Evolutionary conservation across 2,329 filamentous ascomycete genomes (phyloP).

Genomic region (Colletotrichum euphorbiae): DNA sequence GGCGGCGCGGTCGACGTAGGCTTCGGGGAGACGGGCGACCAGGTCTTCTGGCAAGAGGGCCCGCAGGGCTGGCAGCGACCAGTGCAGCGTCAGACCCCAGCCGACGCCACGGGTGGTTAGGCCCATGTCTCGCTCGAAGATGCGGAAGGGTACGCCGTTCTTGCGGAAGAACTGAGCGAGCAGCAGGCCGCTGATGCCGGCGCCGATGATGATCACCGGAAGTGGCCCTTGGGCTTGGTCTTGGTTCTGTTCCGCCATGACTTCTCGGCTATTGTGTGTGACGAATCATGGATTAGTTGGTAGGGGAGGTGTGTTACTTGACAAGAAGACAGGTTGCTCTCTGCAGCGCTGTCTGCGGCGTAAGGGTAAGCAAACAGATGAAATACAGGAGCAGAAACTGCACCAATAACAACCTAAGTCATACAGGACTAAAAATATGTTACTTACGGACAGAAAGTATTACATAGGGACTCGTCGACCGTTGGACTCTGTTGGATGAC

Average conservation of each 20-base stretch:
- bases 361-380: conserved; percentile 1
- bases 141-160: conserved; percentile 53
- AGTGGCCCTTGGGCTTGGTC: conserved; percentile 19
- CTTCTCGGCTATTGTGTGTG: background rate
- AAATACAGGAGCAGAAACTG: background rate
- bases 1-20: conserved; percentile 65
- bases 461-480: background rate
- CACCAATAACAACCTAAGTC: conserved; percentile 25
- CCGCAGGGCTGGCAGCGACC: conserved; percentile 66
- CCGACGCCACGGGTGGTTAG: conserved; percentile 62
- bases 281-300: background rate
- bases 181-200: conserved; percentile 52
- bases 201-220: conserved; percentile 52
- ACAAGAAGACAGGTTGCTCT: background rate
- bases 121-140: conserved; percentile 66
- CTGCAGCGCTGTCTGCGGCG: background rate
- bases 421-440: background rate
- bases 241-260: conserved; percentile 6
- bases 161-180: conserved; percentile 51
- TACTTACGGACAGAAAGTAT: background rate
- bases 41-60: conserved; percentile 62
- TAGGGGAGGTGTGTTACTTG: conserved; percentile 1
- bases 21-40: conserved; percentile 57
- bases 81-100: conserved; percentile 74
- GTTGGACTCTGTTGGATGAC: background rate